Evolutionary conservation across 345 rosid species (phyloP).

Genomic region (Garcia nutans): DNA sequence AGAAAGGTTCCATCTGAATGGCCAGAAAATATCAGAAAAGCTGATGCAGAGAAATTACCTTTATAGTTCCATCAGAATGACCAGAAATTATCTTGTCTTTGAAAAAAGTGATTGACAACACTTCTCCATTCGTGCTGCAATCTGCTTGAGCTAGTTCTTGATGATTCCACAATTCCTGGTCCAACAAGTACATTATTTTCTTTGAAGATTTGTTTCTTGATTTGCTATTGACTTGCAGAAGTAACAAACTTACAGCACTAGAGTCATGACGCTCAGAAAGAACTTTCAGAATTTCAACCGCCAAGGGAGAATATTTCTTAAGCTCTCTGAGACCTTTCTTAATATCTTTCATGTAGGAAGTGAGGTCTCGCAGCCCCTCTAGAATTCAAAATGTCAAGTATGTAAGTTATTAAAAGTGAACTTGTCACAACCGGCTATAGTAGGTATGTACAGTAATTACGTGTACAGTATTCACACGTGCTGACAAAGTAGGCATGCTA

Average conservation of each 20-base stretch:
- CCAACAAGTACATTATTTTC: conserved; percentile 12
- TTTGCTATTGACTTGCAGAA: conserved; percentile 1
- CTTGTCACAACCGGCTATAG: too few relatives aligned
- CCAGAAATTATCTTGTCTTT: conserved; percentile 66
- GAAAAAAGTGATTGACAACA: conserved; percentile 46
- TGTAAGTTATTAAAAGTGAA: not conserved
- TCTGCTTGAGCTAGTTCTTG: conserved; percentile 57
- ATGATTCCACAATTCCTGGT: conserved; percentile 68
- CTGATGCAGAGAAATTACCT: conserved; percentile 31
- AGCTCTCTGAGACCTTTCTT: conserved; percentile 61
- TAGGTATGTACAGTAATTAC: too few relatives aligned
- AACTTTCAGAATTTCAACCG: conserved; percentile 54
- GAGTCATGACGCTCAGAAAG: conserved; percentile 52
- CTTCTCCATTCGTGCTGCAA: conserved; percentile 59
- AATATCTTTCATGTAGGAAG: conserved; percentile 47
- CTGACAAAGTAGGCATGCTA: too few relatives aligned
- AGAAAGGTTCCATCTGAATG: too few relatives aligned
- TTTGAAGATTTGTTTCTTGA: not conserved
- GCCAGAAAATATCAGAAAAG: not conserved
- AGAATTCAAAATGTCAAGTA: conserved; percentile 17
- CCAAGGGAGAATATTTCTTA: conserved; percentile 55
- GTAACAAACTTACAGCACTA: conserved; percentile 49
- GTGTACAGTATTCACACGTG: too few relatives aligned
- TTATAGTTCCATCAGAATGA: conserved; percentile 73
- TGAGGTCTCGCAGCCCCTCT: conserved; percentile 55